Conservation (phyloP, 73 alveolate species). For the Halteria grandinella region DNA sequence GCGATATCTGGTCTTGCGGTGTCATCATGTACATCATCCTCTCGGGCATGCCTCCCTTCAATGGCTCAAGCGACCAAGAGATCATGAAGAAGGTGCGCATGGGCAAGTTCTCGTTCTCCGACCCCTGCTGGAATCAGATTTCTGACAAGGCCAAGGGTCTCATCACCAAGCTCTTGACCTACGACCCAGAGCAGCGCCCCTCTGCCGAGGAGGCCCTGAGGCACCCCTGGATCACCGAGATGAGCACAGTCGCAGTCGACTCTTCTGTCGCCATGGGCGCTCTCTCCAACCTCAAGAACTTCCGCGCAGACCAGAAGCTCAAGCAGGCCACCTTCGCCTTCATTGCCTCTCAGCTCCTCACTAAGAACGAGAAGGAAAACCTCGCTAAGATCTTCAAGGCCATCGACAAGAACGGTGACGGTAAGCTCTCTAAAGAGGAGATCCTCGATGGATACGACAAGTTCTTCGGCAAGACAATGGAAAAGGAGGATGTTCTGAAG, state of each 20-base stretch:
- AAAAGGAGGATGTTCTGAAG: conserved; percentile 76
- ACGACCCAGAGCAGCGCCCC: conserved; percentile 58
- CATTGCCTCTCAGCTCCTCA: conserved; percentile 83
- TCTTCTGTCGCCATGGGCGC: conserved; percentile 57
- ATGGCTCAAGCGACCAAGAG: conserved; percentile 81
- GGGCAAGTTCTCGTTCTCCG: conserved; percentile 60
- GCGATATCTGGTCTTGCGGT: conserved; percentile 98
- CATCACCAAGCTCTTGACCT: conserved; percentile 48
- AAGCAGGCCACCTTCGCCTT: conserved; percentile 88
- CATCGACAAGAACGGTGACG: conserved; percentile 83
- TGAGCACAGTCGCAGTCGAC: conserved; percentile 52
- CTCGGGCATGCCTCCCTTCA: conserved; percentile 97
- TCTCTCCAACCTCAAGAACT: conserved; percentile 78
- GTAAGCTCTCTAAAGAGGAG: conserved; percentile 80
- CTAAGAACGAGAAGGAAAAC: conserved; percentile 79
- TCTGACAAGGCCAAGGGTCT: conserved; percentile 64
- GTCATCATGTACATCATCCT: conserved; percentile 93
- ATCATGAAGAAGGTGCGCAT: conserved; percentile 62
- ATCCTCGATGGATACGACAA: conserved; percentile 78
- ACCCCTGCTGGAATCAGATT: conserved; percentile 51
- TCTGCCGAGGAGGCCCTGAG: conserved; percentile 61
- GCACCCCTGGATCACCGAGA: conserved; percentile 58
- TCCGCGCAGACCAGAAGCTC: conserved; percentile 86
- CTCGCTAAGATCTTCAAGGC: conserved; percentile 81
- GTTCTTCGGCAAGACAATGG: conserved; percentile 72